A percentile compares a stretch with the other conserved stretches of the same genome.
Conservation (phyloP, 2,329 filamentous ascomycete species). For the Claviceps pazoutovae region DNA sequence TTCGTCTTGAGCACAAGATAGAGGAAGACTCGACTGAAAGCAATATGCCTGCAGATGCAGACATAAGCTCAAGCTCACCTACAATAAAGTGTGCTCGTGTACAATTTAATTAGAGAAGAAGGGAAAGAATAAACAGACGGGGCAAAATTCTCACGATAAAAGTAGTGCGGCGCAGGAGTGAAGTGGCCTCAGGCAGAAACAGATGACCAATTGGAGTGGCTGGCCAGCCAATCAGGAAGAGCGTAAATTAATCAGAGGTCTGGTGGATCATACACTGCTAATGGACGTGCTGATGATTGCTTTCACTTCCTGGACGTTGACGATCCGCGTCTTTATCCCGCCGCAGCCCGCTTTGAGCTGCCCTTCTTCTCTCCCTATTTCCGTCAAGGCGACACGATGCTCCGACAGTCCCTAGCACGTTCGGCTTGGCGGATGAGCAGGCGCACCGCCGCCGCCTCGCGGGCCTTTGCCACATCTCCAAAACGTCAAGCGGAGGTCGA, state of each 20-base stretch:
- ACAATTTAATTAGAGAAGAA: constrained; percentile 43
- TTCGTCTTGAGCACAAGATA: constrained; percentile 58
- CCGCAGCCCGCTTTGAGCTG: constrained; percentile 23
- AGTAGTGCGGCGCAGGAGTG: constrained; percentile 5
- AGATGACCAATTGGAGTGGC: background rate
- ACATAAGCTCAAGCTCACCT: constrained; percentile 44
- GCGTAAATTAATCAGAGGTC: constrained; percentile 29
- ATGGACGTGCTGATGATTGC: constrained; percentile 8
- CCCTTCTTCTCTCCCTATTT: constrained; percentile 20
- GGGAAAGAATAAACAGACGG: constrained; percentile 16
- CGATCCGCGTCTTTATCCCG: constrained; percentile 24
- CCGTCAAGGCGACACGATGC: constrained; percentile 51
- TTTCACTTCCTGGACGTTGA: constrained; percentile 25
- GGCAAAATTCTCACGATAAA: constrained; percentile 10
- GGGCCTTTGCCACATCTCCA: constrained; percentile 70
- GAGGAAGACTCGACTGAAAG: constrained; percentile 51
- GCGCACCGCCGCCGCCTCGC: constrained; percentile 46
- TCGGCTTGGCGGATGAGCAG: constrained; percentile 53
- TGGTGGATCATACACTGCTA: constrained; percentile 16
- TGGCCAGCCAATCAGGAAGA: constrained; percentile 25
- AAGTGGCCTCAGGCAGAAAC: constrained; percentile 4
- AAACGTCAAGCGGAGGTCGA: constrained; percentile 82
- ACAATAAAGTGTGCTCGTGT: constrained; percentile 59
- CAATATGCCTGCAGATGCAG: constrained; percentile 23
- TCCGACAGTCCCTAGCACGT: constrained; percentile 54